Conservation (phyloP, 345 rosid species). For the Clarkia xantiana region DNA sequence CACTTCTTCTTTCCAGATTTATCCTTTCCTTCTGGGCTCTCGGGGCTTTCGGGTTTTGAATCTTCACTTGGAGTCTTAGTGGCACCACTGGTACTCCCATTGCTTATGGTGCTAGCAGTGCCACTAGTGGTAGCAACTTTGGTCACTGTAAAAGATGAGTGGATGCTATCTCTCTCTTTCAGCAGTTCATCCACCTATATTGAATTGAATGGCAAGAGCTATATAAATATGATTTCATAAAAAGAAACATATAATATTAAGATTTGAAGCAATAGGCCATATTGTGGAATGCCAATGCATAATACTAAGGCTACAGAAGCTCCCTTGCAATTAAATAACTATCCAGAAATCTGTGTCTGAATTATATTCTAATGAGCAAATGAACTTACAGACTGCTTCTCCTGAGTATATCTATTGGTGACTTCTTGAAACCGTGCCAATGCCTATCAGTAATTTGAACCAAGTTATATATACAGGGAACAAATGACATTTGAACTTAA, state of each 20-base stretch:
- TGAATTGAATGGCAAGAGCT: neutral
- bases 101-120: constrained; percentile 1
- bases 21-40: constrained; percentile 64
- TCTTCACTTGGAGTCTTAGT: constrained; percentile 56
- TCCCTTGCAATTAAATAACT: neutral
- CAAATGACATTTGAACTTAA: neutral
- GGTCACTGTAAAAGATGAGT: constrained; percentile 52
- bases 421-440: constrained; percentile 94
- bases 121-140: constrained; percentile 14
- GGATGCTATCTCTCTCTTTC: constrained; percentile 71
- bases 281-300: too few relatives aligned
- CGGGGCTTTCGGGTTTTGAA: constrained; percentile 55
- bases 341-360: neutral
- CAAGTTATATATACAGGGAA: constrained; percentile 4
- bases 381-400: constrained; percentile 74
- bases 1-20: constrained; percentile 80
- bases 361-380: neutral
- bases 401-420: constrained; percentile 74
- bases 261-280: neutral
- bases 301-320: too few relatives aligned
- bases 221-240: neutral
- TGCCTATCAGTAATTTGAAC: constrained; percentile 41
- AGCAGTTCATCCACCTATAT: constrained; percentile 80
- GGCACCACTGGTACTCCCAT: constrained; percentile 32
- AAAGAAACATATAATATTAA: neutral